Base-by-base conservation (phyloP, 805 yeast genomes). In the Myxozyma melibiosi region DNA sequence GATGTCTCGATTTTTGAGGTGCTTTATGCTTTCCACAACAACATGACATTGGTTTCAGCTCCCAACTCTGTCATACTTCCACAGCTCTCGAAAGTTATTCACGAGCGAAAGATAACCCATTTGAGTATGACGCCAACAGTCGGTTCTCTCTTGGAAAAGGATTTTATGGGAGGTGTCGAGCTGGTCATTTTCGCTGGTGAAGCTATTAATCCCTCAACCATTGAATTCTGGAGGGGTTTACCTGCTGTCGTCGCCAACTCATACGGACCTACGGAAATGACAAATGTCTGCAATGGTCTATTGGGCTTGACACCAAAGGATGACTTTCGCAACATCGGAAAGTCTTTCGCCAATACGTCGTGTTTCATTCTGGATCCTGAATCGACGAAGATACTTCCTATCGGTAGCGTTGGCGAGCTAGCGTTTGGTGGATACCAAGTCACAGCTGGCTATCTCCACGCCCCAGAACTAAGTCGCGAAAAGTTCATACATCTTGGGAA, bases 141-240 rank as follows among this genome's bases (percentile, higher is more conserved):
- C 53, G 96, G 96, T 57, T 94, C 96, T 31, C 87, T 95, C 66
- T 79, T 89, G 69, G 82, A 95, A 78, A 92, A 95, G 38, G 94
- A 86, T 74, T 50, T 35, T 25, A 49, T 64, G 45, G 39, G 40
- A 9, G 31, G 30, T 9, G 58, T 58, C 13, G 47, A 53, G 22
- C 31, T 40, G 24, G 25, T 53, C n/a, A 44, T 53, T 24, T 44
- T 53, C 8, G 51, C 53, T 7, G 58, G 62, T 18, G 62, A 54
- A 31, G 16, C 50, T 13, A 31, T 58, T 9, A 18, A 56, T 3
- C 43, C 30, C 5, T 27, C 55, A 20, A 4, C 22, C 7, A 13
- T 58, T 9, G 20, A 31, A 22, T 45, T 39, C 13, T 48, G 58
- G 58, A 45, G 25, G 4, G 34, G n/a, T 14, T 24, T 44, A 18